Evolutionary conservation across 805 yeast genomes (phyloP).

Genomic region (Ogataea ramenticola): DNA sequence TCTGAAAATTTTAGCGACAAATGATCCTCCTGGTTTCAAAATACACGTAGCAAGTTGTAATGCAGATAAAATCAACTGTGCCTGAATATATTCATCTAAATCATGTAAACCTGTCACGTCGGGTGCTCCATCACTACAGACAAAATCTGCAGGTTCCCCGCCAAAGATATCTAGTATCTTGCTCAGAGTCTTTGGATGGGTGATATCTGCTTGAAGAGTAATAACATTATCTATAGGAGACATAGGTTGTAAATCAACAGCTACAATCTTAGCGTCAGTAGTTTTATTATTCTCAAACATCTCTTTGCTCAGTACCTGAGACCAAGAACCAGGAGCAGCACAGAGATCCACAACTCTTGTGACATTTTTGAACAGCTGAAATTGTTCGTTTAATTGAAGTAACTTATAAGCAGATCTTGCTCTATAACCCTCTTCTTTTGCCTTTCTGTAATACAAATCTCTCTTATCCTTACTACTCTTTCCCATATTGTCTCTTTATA

Average conservation of each 20-base stretch:
- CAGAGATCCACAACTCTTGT: slow-evolving; percentile 89
- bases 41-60: slow-evolving; percentile 86
- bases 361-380: slow-evolving; percentile 67
- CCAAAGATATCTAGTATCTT: slow-evolving; percentile 75
- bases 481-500: too few species aligned
- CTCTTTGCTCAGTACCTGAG: slow-evolving; percentile 81
- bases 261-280: slow-evolving; percentile 59
- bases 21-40: slow-evolving; percentile 81
- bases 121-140: slow-evolving; percentile 97
- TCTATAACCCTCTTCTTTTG: slow-evolving; percentile 97
- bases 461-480: slow-evolving; percentile 92
- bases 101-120: slow-evolving; percentile 98
- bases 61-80: slow-evolving; percentile 87
- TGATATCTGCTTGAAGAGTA: slow-evolving; percentile 91
- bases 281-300: slow-evolving; percentile 34
- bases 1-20: slow-evolving; percentile 93
- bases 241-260: slow-evolving; percentile 97
- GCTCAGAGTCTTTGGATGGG: slow-evolving; percentile 84
- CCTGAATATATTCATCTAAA: slow-evolving; percentile 93
- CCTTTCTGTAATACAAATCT: slow-evolving; percentile 86
- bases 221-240: slow-evolving; percentile 90
- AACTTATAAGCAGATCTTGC: slow-evolving; percentile 95
- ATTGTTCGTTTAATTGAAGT: slow-evolving; percentile 85
- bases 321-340: slow-evolving; percentile 99
- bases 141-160: slow-evolving; percentile 91